Conservation (phyloP, 768 basidiomycete species). For the Leccinum imitatum region DNA sequence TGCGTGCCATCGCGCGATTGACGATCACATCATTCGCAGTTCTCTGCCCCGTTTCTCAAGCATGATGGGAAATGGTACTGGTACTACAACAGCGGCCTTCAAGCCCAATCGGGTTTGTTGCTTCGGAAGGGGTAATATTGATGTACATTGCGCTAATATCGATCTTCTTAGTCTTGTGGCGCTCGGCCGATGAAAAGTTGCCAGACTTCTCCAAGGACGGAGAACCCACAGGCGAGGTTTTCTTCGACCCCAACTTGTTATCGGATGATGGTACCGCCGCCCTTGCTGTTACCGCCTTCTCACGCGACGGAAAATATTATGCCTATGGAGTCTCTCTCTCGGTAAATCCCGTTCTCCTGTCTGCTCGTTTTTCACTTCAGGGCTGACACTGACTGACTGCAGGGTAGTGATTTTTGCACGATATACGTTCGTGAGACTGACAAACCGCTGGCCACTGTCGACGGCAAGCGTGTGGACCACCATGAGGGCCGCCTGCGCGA, state of each 20-base stretch:
- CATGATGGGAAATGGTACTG: slow-evolving; percentile 79
- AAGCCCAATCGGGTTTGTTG: slow-evolving; percentile 53
- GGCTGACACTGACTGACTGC: slow-evolving; percentile 6
- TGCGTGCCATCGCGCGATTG: not conserved
- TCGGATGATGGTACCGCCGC: slow-evolving; percentile 72
- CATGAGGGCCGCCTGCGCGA: slow-evolving; percentile 59
- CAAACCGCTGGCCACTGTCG: slow-evolving; percentile 49
- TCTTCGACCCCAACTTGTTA: slow-evolving; percentile 79
- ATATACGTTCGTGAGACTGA: slow-evolving; percentile 66
- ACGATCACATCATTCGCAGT: slow-evolving; percentile 39
- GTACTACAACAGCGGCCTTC: slow-evolving; percentile 76
- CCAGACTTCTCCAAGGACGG: slow-evolving; percentile 52
- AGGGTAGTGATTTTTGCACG: slow-evolving; percentile 76
- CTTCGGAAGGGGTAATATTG: not conserved
- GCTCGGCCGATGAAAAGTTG: slow-evolving; percentile 51
- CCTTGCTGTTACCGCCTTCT: slow-evolving; percentile 58
- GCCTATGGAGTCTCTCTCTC: slow-evolving; percentile 78
- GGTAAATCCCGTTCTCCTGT: slow-evolving; percentile 37
- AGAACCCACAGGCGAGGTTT: slow-evolving; percentile 60
- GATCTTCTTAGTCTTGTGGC: slow-evolving; percentile 50
- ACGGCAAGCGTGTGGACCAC: slow-evolving; percentile 39
- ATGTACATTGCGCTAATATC: not conserved
- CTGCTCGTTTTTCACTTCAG: slow-evolving; percentile 4
- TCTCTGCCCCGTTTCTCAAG: slow-evolving; percentile 58
- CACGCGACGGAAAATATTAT: slow-evolving; percentile 63